These are phyloP conservation scores for Moniliophthora roreri DNA, from an alignment of 1,284 basidiomycete species.

Conservation along the genomic window DNA sequence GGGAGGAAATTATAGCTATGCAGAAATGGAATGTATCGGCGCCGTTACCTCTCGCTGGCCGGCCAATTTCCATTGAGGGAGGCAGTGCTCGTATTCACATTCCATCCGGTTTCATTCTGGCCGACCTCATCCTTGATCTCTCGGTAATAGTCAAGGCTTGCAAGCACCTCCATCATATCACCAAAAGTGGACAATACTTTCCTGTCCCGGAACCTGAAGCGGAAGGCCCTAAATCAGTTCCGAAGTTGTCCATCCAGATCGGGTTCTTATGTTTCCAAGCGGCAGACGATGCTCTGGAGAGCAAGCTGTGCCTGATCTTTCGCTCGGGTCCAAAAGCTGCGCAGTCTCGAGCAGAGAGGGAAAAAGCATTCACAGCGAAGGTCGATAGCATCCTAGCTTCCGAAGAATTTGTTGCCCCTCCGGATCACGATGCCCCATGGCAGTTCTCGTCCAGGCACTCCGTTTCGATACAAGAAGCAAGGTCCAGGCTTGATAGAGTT, in stretches of 20 bases:
- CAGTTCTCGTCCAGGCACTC: constrained; percentile 65
- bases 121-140: constrained; percentile 71
- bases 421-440: constrained; percentile 32
- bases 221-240: constrained; percentile 73
- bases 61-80: constrained; percentile 52
- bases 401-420: constrained; percentile 30
- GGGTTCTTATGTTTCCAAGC: constrained; percentile 73
- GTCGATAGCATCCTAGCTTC: constrained; percentile 55
- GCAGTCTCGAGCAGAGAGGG: constrained; percentile 72
- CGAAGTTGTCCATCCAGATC: constrained; percentile 64
- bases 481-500: constrained; percentile 68
- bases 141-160: constrained; percentile 66
- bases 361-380: constrained; percentile 83
- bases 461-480: constrained; percentile 72
- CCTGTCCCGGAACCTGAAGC: constrained; percentile 56
- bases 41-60: constrained; percentile 26
- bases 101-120: constrained; percentile 77
- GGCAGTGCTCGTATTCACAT: constrained; percentile 76
- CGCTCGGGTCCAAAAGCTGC: constrained; percentile 78
- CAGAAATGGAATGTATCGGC: constrained; percentile 55
- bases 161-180: constrained; percentile 60
- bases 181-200: constrained; percentile 44
- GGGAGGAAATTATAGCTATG: constrained; percentile 81
- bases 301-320: constrained; percentile 78
- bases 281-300: constrained; percentile 89